phyloP scores from a whole-genome alignment of 192 early-diverging fungal genomes.

The Backusella parvicylindrica region DNA sequence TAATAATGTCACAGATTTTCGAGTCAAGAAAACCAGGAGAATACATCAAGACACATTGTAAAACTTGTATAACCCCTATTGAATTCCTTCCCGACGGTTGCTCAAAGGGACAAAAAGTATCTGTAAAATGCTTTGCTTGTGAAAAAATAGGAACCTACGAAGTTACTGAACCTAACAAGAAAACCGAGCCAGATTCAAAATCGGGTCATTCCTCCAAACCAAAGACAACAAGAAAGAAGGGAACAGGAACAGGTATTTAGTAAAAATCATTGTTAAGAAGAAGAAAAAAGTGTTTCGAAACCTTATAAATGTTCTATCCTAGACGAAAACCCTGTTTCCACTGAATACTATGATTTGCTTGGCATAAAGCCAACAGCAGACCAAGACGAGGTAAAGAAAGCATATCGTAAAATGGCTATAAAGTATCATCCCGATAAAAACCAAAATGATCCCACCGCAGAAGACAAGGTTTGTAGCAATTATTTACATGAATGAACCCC shows the following conservation, averaged over 20 bases:
- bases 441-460: conserved; percentile 31
- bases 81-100: conserved; percentile 45
- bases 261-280: conserved; percentile 39
- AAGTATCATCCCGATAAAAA: conserved; percentile 93
- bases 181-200: not conserved
- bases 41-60: conserved; percentile 48
- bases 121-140: conserved; percentile 58
- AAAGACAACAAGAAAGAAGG: conserved; percentile 13
- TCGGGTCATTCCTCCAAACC: conserved; percentile 2
- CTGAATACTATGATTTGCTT: conserved; percentile 89
- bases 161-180: conserved; percentile 29
- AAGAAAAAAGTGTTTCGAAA: conserved; percentile 86
- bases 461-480: conserved; percentile 23
- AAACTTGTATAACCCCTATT: conserved; percentile 43
- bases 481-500: not conserved
- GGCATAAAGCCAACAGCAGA: conserved; percentile 72
- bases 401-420: conserved; percentile 80
- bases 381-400: conserved; percentile 87
- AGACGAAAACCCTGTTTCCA: conserved; percentile 76
- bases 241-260: conserved; percentile 29
- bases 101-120: conserved; percentile 27
- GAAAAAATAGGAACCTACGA: conserved; percentile 41
- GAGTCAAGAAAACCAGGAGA: conserved; percentile 51
- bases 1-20: conserved; percentile 26
- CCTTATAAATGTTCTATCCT: conserved; percentile 43